These are phyloP conservation scores for Teunomyces gatunensis DNA, from an alignment of 805 yeast species.

Conservation along the genomic window DNA sequence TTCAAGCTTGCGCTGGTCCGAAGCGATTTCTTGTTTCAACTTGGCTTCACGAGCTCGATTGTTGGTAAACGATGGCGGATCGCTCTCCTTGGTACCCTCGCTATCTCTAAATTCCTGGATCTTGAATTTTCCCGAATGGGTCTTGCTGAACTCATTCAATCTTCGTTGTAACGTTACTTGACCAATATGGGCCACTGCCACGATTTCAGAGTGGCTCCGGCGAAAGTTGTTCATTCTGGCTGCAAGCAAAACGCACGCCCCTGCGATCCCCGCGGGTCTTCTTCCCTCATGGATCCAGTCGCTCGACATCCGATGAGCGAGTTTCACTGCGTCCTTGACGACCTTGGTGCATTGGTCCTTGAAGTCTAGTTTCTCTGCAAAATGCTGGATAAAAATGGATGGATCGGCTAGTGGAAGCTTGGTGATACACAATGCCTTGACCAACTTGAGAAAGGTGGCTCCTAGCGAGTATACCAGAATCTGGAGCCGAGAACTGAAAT, in stretches of 20 bases:
- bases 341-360: constrained; percentile 74
- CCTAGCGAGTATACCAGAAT: constrained; percentile 94
- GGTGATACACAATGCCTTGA: constrained; percentile 76
- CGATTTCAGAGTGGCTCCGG: constrained; percentile 89
- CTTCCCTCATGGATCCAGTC: constrained; percentile 98
- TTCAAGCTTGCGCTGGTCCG: constrained; percentile 7
- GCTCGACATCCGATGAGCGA: constrained; percentile 86
- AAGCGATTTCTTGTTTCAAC: constrained; percentile 16
- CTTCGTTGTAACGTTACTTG: constrained; percentile 91
- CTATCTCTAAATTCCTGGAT: constrained; percentile 69
- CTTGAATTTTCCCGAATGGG: constrained; percentile 70
- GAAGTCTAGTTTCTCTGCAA: constrained; percentile 82
- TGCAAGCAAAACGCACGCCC: constrained; percentile 90
- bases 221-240: constrained; percentile 96
- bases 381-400: constrained; percentile 87
- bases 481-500: constrained; percentile 85
- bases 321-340: constrained; percentile 78
- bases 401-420: constrained; percentile 90
- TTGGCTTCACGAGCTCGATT: constrained; percentile 54
- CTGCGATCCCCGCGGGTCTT: constrained; percentile 98
- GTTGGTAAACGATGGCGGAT: constrained; percentile 80
- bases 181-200: constrained; percentile 92
- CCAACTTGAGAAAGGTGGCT: constrained; percentile 90
- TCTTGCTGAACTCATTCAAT: constrained; percentile 79
- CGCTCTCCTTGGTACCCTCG: constrained; percentile 41